Evolutionary conservation across 2,329 filamentous ascomycete genomes (phyloP), one percentile per base, ranked within the genome.

Genomic region (Plectosphaerella plurivora): DNA sequence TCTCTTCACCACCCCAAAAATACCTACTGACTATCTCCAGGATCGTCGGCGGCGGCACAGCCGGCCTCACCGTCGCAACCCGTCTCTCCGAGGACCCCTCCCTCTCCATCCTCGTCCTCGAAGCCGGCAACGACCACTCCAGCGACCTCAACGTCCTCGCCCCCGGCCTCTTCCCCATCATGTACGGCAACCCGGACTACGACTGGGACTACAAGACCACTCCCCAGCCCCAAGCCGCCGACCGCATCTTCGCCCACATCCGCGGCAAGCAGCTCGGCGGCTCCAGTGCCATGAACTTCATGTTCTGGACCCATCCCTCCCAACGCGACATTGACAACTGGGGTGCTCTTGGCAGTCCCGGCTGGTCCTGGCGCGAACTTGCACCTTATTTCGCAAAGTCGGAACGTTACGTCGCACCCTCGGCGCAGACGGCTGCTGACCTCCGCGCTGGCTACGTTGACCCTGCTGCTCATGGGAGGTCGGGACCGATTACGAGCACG

Each of bases 231-330:
- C 24, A 48, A 3, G 53, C 53, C 18, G 49, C 53, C 47, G 47
- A 49, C 33, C 49, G 49, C 11, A 33, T 51, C 10, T 44, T 57
- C 42, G 51, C 48, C 15, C 55, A 57, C 11, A 49, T 53, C 39
- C 55, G 55, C 25, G 55, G 54, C 11, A 57, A 57, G 42, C 50
- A 52, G 18, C 72, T 89, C 0, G 86, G 86, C 16, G 86, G 86
- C 7, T 83, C 83, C 7, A 80, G 75, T 15, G 78, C 78, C 0
- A 72, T 86, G 47, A 84, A 85, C 57, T 80, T 78, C 56, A 79
- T 83, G 77, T 77, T 81, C 47, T 74, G 73, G 69, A 73, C 73
- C 50, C 71, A 76, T 33, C 77, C 72, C 7, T 71, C 68, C 47
- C 66, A 60, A 36, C 69, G 69, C 36, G 78, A 82, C 45, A 78